Conservation (phyloP, 2,329 filamentous ascomycete genomes). For the Chaetomiaceae sp. region DNA sequence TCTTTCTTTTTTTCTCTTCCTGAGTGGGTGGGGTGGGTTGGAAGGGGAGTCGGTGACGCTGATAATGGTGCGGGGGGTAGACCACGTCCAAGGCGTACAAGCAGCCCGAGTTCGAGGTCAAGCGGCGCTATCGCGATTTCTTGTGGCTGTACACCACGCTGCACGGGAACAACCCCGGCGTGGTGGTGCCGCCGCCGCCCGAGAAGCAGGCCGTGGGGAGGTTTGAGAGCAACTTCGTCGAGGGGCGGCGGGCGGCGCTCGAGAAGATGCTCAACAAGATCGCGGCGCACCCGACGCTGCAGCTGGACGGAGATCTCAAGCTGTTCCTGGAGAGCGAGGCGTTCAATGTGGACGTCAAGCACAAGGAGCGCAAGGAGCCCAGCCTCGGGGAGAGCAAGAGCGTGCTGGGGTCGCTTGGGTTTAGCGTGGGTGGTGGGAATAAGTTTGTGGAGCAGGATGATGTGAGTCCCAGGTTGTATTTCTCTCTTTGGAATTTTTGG, state of each 20-base stretch:
- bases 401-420: conserved; percentile 78
- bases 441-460: conserved; percentile 99
- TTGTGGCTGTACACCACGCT: conserved; percentile 95
- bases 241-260: conserved; percentile 81
- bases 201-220: conserved; percentile 97
- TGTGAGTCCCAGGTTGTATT: conserved; percentile 50
- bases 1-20: background rate
- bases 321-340: conserved; percentile 94
- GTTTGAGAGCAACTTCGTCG: conserved; percentile 95
- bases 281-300: conserved; percentile 79
- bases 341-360: conserved; percentile 95
- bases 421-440: conserved; percentile 67
- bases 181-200: conserved; percentile 90
- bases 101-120: conserved; percentile 87
- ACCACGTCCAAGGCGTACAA: conserved; percentile 95
- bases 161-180: conserved; percentile 89
- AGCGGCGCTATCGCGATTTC: conserved; percentile 91
- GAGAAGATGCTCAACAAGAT: conserved; percentile 99
- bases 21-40: background rate
- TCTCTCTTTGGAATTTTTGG: background rate
- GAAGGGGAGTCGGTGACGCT: background rate
- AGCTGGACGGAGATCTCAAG: conserved; percentile 91
- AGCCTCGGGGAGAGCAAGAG: conserved; percentile 87
- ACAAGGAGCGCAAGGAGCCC: conserved; percentile 89
- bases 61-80: conserved; percentile 37